Base-by-base conservation (phyloP, 768 basidiomycete species). In the Paxillus ammoniavirescens region DNA sequence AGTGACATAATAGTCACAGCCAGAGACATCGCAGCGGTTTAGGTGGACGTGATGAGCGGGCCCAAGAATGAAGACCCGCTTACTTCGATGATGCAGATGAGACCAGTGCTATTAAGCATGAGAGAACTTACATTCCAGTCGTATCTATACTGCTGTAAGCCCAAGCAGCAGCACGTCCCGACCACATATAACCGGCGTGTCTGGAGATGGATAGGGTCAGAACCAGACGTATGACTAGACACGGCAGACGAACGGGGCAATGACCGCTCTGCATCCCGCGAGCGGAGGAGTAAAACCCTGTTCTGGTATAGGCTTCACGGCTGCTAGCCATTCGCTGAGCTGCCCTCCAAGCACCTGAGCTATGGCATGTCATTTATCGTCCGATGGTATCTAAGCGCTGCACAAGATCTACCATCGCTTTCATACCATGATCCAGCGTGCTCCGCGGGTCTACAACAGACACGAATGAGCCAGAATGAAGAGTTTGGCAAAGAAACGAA, bases 141-240 rank as follows among this genome's bases (percentile, higher is more conserved):
- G 83, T 84, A 63, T 96, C 89, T 55, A 98, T 88, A 63, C 83
- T 83, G 69, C 84, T 87, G 74, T 98, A 99, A 0, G 96, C 96
- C 93, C 93, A 98, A 2, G 93, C 96, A 2, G 97, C 96, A 1
- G 95, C 80, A 5, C 84, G 86, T 18, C 97, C 97, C 50, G 94
- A 97, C 72, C 97, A 98, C 5, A 85, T 81, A 73, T 95, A 98
- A 5, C 97, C 97, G 2, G 97, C 97, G 70, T 99, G 97, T 9
- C 95, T 98, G 66, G 21, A 38, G 9, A 62, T 38, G 8, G 28
- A 35, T 17, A 21, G 12, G 8, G 36, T 65, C 30, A 67, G 56
- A 49, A 31, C 14, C 12, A 47, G 42, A 33, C 15, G 44, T 35
- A 13, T 31, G 17, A 38, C 26, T 10, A 46, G 54, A 45, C 14